Conservation (phyloP, 768 basidiomycete species). For the Paxillus ammoniavirescens region DNA sequence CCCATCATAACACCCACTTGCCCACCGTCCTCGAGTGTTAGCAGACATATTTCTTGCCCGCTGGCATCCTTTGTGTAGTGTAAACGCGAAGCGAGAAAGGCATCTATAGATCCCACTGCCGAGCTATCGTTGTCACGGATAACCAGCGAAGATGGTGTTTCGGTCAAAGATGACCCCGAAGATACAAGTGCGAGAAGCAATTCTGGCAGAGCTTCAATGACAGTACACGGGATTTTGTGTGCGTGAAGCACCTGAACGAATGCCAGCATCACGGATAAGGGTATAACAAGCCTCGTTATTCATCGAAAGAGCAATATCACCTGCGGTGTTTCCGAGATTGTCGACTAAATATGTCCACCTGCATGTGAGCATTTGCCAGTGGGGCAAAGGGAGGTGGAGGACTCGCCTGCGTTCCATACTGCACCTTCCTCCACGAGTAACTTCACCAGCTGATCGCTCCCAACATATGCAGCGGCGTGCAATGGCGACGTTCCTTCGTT, state of each 20-base stretch:
- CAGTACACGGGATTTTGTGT: conserved; percentile 1
- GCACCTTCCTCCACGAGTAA: conserved; percentile 79
- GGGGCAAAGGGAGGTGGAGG: background rate
- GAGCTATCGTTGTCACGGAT: conserved; percentile 53
- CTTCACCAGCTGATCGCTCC: conserved; percentile 61
- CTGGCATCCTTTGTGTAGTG: conserved; percentile 64
- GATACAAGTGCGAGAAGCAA: conserved; percentile 66
- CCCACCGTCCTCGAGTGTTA: conserved; percentile 57
- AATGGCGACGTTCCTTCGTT: conserved; percentile 79
- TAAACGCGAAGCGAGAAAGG: conserved; percentile 71
- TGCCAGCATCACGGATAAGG: conserved; percentile 86
- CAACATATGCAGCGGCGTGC: conserved; percentile 82
- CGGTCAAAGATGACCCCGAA: conserved; percentile 35
- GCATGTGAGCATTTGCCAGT: background rate
- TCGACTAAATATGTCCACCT: conserved; percentile 53
- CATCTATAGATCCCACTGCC: conserved; percentile 58
- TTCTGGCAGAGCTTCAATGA: conserved; percentile 42
- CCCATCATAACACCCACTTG: conserved; percentile 99
- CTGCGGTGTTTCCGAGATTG: conserved; percentile 76
- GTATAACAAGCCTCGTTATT: conserved; percentile 76
- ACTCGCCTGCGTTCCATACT: conserved; percentile 83
- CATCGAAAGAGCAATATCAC: conserved; percentile 85
- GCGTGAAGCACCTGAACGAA: conserved; percentile 70
- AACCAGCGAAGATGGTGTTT: conserved; percentile 33
- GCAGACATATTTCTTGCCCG: conserved; percentile 81